Evolutionary conservation across 768 basidiomycete species (phyloP).

Genomic region (Termitomyces sp.): DNA sequence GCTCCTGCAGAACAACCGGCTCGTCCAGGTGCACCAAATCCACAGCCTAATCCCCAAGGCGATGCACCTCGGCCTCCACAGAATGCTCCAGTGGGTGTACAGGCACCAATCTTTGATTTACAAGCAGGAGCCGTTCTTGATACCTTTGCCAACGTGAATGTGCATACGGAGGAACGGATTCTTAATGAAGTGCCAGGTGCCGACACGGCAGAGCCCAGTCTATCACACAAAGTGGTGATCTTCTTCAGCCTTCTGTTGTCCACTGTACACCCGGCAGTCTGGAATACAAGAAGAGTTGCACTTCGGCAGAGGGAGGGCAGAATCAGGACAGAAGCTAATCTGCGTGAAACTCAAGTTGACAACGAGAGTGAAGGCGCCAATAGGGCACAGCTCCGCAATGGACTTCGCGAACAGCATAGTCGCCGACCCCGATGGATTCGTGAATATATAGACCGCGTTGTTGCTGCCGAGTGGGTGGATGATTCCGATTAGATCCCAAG

Average conservation of each 20-base stretch:
- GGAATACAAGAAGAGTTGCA: conserved; percentile 59
- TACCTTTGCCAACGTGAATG: conserved; percentile 52
- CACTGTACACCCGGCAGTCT: conserved; percentile 71
- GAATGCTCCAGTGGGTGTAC: conserved; percentile 14
- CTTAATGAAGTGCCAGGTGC: conserved; percentile 29
- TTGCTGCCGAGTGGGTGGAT: conserved; percentile 65
- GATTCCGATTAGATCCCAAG: conserved; percentile 43
- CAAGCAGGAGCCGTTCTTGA: conserved; percentile 40
- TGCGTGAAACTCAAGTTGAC: conserved; percentile 27
- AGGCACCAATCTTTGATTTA: conserved; percentile 21
- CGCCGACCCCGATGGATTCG: conserved; percentile 60
- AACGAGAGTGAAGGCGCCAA: conserved; percentile 25
- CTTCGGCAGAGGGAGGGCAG: conserved; percentile 63
- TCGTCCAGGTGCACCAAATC: conserved; percentile 8
- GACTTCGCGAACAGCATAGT: conserved; percentile 44
- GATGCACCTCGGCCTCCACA: conserved; percentile 16
- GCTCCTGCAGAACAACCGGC: conserved; percentile 7
- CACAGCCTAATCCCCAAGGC: conserved; percentile 11
- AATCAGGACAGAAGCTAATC: conserved; percentile 61
- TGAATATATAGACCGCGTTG: conserved; percentile 61
- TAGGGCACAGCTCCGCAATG: conserved; percentile 35
- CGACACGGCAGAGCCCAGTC: conserved; percentile 37
- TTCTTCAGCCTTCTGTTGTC: conserved; percentile 55
- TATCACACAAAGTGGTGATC: conserved; percentile 45
- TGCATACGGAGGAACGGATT: conserved; percentile 50